Base-by-base conservation (phyloP, 108 stramenopile species). In the Cyclostephanos invisitatus region DNA sequence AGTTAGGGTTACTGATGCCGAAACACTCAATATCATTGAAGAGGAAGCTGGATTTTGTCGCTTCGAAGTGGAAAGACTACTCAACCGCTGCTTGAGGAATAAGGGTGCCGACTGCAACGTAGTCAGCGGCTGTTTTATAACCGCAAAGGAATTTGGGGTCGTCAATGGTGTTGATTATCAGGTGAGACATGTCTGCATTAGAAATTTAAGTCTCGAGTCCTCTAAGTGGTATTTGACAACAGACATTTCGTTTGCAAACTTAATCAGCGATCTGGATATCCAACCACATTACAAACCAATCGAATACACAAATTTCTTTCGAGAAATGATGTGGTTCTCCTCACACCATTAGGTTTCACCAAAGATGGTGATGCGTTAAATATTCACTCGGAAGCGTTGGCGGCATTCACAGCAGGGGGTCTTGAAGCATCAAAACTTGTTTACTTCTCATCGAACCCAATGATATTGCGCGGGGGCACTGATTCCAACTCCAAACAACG, bases 21-120 rank as follows among this genome's bases (percentile, higher is more conserved):
- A 80, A 22, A 73, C 75, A 54, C 62, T 88, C 12, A 69, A 83
- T 0, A 66, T 78, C 0, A 20, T 86, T n/a, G 80, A 85, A 74
- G 87, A 88, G 80, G 85, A 86, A 73, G 85, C 85, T 18, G 87
- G 87, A n/a, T 88, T 77, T 48, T 64, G 83, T 49, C 71, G 87
- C 58, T 85, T 83, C 59, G 87, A 88, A 75, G 78, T 88, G 11
- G 87, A 88, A 37, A 80, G 87, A 9, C 47, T 62, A 25, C 66
- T 88, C 60, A 85, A 85, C 27, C 73, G 78, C 29, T 81, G 72
- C 48, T 73, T 87, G 42, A 38, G 78, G 21, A 67, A 68, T 35
- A 71, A 81, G 49, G 83, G 83, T 50, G 83, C 75, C 2, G 72
- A 85, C 46, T 83, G 85, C 48, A 88, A 88, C 64, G 81, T 88